Conservation (phyloP, 257 asterid genomes). For the Thymus mandschuricus region DNA sequence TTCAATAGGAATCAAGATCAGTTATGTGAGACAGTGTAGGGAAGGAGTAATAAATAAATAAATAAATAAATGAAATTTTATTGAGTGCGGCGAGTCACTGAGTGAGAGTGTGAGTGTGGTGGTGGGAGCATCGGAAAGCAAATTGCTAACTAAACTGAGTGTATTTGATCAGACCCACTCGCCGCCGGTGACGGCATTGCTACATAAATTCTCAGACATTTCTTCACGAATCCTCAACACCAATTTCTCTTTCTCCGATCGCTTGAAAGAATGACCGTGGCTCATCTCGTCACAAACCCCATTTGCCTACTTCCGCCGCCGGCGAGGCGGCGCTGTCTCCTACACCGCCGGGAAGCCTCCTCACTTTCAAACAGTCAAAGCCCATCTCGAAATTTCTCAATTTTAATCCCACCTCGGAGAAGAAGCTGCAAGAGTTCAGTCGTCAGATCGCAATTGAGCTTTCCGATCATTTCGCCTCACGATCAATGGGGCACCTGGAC, state of each 20-base stretch:
- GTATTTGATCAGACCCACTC: too few species aligned
- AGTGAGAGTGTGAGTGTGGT: too few species aligned
- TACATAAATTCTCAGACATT: too few species aligned
- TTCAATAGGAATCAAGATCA: too few species aligned
- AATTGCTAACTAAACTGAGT: too few species aligned
- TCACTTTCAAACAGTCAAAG: not conserved
- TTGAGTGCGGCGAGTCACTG: too few species aligned
- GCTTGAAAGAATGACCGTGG: constrained; percentile 40
- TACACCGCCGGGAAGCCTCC: constrained; percentile 27
- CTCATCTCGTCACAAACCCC: constrained; percentile 26
- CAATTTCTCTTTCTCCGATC: not conserved
- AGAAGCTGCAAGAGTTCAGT: constrained; percentile 30
- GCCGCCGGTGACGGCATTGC: too few species aligned
- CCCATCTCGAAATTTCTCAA: constrained; percentile 28
- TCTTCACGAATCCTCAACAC: not conserved
- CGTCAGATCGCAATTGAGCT: constrained; percentile 56
- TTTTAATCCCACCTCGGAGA: constrained; percentile 10
- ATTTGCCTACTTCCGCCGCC: constrained; percentile 25
- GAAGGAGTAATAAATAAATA: too few species aligned
- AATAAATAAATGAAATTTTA: too few species aligned
- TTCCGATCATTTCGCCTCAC: constrained; percentile 79
- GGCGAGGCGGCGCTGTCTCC: constrained; percentile 23
- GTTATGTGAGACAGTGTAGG: too few species aligned
- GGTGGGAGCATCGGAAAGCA: too few species aligned
- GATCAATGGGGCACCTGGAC: constrained; percentile 99